Evolutionary conservation across 306 rosid species (phyloP).

Genomic region (Acacia acuminata): DNA sequence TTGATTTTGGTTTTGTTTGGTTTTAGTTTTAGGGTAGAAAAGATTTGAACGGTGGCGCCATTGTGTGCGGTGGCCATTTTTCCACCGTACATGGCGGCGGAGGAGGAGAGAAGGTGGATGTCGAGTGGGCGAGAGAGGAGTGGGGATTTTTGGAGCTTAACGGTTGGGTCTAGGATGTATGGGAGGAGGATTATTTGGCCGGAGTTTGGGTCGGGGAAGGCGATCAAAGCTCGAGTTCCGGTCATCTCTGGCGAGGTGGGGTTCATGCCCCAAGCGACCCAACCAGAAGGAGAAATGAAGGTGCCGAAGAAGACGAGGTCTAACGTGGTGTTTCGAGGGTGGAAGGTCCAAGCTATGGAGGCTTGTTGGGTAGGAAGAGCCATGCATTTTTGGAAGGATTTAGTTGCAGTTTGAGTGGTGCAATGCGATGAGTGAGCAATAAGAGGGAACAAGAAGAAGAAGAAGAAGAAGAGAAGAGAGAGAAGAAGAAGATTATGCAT

Average conservation of each 20-base stretch:
- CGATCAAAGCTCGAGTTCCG: slow-evolving; percentile 75
- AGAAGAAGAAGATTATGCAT: slow-evolving; percentile 28
- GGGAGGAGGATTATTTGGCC: slow-evolving; percentile 82
- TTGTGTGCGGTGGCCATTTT: slow-evolving; percentile 73
- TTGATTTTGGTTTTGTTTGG: slow-evolving; percentile 71
- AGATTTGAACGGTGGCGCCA: slow-evolving; percentile 81
- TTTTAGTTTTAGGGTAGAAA: slow-evolving; percentile 56
- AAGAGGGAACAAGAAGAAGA: slow-evolving; percentile 35
- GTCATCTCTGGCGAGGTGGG: slow-evolving; percentile 81
- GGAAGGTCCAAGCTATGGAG: slow-evolving; percentile 96
- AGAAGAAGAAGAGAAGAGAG: slow-evolving; percentile 28
- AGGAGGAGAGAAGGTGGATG: slow-evolving; percentile 67
- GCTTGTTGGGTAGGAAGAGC: slow-evolving; percentile 88
- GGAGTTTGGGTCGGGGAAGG: slow-evolving; percentile 81
- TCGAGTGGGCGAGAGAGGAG: slow-evolving; percentile 90
- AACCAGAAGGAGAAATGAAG: slow-evolving; percentile 96
- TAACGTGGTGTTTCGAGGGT: slow-evolving; percentile 65
- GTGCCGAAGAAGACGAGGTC: slow-evolving; percentile 82
- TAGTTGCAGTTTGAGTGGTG: slow-evolving; percentile 56
- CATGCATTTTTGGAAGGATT: slow-evolving; percentile 76
- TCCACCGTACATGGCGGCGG: slow-evolving; percentile 68
- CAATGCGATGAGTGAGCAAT: slow-evolving; percentile 64
- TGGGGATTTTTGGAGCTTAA: slow-evolving; percentile 73
- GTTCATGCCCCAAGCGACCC: slow-evolving; percentile 96
- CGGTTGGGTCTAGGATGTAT: slow-evolving; percentile 72